Conservation (phyloP, 164 flowering plant genomes). For the Houttuynia cordata region DNA sequence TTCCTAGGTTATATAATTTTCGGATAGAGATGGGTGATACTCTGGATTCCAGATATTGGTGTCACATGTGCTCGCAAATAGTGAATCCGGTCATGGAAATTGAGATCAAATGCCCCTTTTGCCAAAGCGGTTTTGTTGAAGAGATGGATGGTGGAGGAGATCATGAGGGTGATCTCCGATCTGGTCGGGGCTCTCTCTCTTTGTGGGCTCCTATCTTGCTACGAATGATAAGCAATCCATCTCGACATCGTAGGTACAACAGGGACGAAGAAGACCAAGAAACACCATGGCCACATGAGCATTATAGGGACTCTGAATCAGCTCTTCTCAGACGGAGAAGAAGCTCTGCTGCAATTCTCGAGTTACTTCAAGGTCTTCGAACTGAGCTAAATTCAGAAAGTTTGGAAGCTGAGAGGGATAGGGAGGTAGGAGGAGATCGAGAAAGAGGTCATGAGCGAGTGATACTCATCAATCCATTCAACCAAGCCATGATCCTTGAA, state of each 20-base stretch:
- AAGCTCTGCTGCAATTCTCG: constrained; percentile 46
- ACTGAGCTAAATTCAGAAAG: constrained; percentile 39
- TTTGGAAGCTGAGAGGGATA: constrained; percentile 20
- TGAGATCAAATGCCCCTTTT: constrained; percentile 69
- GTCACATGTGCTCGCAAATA: constrained; percentile 53
- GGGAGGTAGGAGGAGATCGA: constrained; percentile 17
- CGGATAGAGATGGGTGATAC: constrained; percentile 17
- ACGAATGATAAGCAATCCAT: constrained; percentile 54
- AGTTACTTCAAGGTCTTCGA: constrained; percentile 24
- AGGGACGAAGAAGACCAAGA: constrained; percentile 18
- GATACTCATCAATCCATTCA: constrained; percentile 51
- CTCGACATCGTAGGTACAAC: constrained; percentile 30
- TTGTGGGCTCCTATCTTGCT: constrained; percentile 79
- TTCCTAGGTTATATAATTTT: background rate
- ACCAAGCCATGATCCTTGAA: constrained; percentile 47
- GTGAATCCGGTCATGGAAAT: constrained; percentile 58
- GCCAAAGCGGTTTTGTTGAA: constrained; percentile 66
- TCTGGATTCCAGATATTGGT: constrained; percentile 53
- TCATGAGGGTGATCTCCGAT: constrained; percentile 20
- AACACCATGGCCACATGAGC: constrained; percentile 25
- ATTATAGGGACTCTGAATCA: constrained; percentile 33
- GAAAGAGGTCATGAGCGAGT: constrained; percentile 30
- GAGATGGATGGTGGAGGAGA: constrained; percentile 33
- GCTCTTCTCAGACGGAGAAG: constrained; percentile 47
- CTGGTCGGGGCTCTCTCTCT: constrained; percentile 54